Evolutionary conservation across 2,329 filamentous ascomycete genomes (phyloP), one percentile per base, ranked within the genome.

Genomic region (Cercospora sp.): DNA sequence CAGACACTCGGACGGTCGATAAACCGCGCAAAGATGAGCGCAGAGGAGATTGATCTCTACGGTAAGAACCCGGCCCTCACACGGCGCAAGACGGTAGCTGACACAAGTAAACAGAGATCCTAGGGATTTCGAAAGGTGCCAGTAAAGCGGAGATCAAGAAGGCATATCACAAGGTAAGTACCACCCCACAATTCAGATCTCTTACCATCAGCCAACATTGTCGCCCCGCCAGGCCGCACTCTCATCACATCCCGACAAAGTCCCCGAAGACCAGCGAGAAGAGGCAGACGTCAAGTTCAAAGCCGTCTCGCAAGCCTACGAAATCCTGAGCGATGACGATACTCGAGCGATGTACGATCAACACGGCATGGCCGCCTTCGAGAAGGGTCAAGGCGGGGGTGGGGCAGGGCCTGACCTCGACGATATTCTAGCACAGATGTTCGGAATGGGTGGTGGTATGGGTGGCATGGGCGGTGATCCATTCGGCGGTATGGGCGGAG

Each of bases 341-440:
- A 97, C 97, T 81, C 91, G 95, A 76, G 87, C 91, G 66, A 82
- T 96, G 70, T 99, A 99, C 84, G 95, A 99, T 78, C 89, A 89
- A 70, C 92, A 97, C 78, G 95, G 95, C 82, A 97, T 98, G 94
- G 88, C 91, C 53, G 95, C 94, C 68, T 98, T 99, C 78, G 93
- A 97, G 78, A 88, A 91, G 61, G 89, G 89, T 64, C 63, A 42
- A 55, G 87, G 88, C 67, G 89, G 90, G 63, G 88, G 87, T 23
- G 90, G 88, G 18, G 85, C 85, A n/a, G 91, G 89, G 48, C 88
- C 90, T 65, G 94, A 98, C 78, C 85, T 98, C 69, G 94, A 98
- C 80, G 95, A 98, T 79, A 92, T 99, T 74, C 84, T 98, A 48
- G 89, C 90, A 65, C 92, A 97, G 78, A 97, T 97, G 93, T 97